Evolutionary conservation across 2,329 filamentous ascomycete species (phyloP).

Genomic region (Xenoacremonium recifei): DNA sequence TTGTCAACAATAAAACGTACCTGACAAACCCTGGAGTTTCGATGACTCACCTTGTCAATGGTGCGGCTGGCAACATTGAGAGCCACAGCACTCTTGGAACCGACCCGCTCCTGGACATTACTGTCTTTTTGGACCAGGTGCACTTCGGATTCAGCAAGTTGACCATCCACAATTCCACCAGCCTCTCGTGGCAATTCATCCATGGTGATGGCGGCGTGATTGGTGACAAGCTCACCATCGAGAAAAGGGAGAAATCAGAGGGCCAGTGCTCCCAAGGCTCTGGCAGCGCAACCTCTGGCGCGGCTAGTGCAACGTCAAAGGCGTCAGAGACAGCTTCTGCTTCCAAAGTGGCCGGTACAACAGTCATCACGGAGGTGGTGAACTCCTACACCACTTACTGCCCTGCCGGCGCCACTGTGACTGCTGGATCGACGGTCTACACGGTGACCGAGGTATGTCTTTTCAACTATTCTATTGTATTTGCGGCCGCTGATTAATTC

Average conservation of each 20-base stretch:
- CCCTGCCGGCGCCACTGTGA: background rate
- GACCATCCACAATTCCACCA: conserved; percentile 33
- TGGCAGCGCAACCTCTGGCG: background rate
- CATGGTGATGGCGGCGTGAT: conserved; percentile 37
- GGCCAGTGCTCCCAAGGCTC: background rate
- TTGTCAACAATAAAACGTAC: conserved; percentile 49
- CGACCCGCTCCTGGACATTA: conserved; percentile 36
- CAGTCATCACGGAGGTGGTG: background rate
- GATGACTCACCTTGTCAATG: conserved; percentile 50
- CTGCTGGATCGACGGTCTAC: background rate
- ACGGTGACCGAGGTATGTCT: background rate
- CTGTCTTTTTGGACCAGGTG: conserved; percentile 41
- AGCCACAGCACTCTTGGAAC: conserved; percentile 40
- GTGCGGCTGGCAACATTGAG: conserved; percentile 53
- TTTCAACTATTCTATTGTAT: background rate
- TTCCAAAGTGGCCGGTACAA: background rate
- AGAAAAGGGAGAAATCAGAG: background rate
- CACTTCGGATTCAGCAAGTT: conserved; percentile 48
- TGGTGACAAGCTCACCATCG: conserved; percentile 35
- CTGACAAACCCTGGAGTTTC: conserved; percentile 44
- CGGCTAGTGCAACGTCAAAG: background rate
- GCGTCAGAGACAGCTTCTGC: background rate
- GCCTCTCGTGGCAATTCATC: conserved; percentile 45
- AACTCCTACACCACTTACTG: background rate
- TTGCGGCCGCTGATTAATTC: background rate